phyloP scores from a whole-genome alignment of 2,329 filamentous ascomycete genomes.

The Fusarium luffae region DNA sequence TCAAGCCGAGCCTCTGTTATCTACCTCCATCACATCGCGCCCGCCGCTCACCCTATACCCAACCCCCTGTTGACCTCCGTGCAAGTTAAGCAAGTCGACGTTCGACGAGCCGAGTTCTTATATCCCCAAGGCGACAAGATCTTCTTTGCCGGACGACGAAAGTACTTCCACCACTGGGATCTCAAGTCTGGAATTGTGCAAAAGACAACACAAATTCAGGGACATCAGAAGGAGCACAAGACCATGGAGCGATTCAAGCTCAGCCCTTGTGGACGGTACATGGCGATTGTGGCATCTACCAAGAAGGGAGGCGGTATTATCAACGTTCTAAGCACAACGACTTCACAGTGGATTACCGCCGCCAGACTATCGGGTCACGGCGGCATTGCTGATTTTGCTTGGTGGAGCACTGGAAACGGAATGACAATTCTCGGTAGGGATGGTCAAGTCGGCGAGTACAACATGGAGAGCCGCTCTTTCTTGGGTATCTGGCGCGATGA shows the following conservation, averaged over 20 bases:
- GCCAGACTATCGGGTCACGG: slow-evolving; percentile 83
- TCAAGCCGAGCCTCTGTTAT: slow-evolving; percentile 87
- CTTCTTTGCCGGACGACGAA: slow-evolving; percentile 86
- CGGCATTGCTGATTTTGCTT: slow-evolving; percentile 89
- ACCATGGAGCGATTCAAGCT: slow-evolving; percentile 92
- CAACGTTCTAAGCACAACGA: slow-evolving; percentile 82
- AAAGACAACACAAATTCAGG: slow-evolving; percentile 80
- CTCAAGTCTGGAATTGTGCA: slow-evolving; percentile 82
- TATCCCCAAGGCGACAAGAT: slow-evolving; percentile 79
- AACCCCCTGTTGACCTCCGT: slow-evolving; percentile 93
- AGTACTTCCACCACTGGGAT: slow-evolving; percentile 96
- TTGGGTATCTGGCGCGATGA: slow-evolving; percentile 90
- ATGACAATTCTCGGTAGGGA: slow-evolving; percentile 85
- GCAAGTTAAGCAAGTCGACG: slow-evolving; percentile 84
- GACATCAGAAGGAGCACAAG: slow-evolving; percentile 83
- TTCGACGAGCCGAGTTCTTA: slow-evolving; percentile 85
- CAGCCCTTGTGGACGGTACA: slow-evolving; percentile 85
- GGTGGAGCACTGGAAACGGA: slow-evolving; percentile 88
- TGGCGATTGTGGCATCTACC: slow-evolving; percentile 83
- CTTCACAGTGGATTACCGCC: slow-evolving; percentile 88
- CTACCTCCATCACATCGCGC: slow-evolving; percentile 88
- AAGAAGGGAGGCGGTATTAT: slow-evolving; percentile 89
- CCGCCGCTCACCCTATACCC: slow-evolving; percentile 77
- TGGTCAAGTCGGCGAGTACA: slow-evolving; percentile 92
- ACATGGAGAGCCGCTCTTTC: slow-evolving; percentile 73